Conservation (phyloP, 2,329 filamentous ascomycete genomes). For the Penicillium freii region DNA sequence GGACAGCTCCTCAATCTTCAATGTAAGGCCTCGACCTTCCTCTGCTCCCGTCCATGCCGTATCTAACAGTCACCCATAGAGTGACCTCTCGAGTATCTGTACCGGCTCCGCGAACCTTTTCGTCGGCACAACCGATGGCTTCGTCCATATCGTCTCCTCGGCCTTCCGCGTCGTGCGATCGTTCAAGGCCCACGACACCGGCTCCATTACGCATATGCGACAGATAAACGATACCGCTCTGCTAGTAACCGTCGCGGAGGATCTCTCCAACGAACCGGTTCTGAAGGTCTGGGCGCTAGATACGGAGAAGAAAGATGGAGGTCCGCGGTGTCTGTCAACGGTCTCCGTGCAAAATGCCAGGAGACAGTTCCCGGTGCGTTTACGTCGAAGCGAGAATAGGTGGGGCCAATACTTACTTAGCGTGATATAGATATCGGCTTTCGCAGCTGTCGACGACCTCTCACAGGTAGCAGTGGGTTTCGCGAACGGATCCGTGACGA, state of each 20-base stretch:
- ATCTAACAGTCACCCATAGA: slow-evolving; percentile 33
- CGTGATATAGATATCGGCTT: slow-evolving; percentile 64
- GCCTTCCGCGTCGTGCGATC: slow-evolving; percentile 81
- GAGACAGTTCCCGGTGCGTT: slow-evolving; percentile 80
- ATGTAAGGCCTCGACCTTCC: slow-evolving; percentile 55
- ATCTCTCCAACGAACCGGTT: slow-evolving; percentile 80
- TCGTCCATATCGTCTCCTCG: slow-evolving; percentile 81
- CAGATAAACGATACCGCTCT: slow-evolving; percentile 85
- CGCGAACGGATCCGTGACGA: slow-evolving; percentile 88
- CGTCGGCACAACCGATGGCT: slow-evolving; percentile 79
- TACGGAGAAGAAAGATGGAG: slow-evolving; percentile 89
- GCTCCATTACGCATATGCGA: slow-evolving; percentile 82
- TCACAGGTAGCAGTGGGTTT: slow-evolving; percentile 94
- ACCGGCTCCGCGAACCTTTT: slow-evolving; percentile 88
- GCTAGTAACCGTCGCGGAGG: slow-evolving; percentile 78
- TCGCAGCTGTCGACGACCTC: slow-evolving; percentile 81
- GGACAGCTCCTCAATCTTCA: slow-evolving; percentile 74
- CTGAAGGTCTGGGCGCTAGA: slow-evolving; percentile 98
- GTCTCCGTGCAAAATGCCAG: slow-evolving; percentile 83
- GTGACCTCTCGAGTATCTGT: slow-evolving; percentile 76
- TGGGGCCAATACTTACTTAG: slow-evolving; percentile 1
- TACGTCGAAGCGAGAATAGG: too few relatives aligned
- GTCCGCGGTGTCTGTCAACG: slow-evolving; percentile 83
- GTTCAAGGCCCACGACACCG: slow-evolving; percentile 79
- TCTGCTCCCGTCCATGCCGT: background rate